A percentile compares a stretch with the other conserved stretches of the same genome.
Evolutionary conservation across 257 asterid genomes (phyloP).

Genomic region (Perilla frutescens): DNA sequence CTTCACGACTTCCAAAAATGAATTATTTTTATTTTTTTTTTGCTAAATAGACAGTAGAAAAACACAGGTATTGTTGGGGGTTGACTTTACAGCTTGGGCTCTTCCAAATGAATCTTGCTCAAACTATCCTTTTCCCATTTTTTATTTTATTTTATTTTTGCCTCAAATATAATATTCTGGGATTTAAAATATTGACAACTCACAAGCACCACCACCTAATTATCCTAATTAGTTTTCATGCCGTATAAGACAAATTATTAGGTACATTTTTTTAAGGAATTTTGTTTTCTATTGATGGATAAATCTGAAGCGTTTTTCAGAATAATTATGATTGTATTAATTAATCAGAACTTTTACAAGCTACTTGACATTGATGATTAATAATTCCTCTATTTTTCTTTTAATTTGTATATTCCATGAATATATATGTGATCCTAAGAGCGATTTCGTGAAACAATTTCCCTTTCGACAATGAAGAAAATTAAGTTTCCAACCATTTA

Average conservation of each 20-base stretch:
- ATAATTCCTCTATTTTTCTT: too few species aligned
- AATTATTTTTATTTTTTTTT: neutral
- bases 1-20: constrained; percentile 48
- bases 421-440: too few species aligned
- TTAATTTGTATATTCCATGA: too few species aligned
- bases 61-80: constrained; percentile 62
- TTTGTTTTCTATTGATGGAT: neutral
- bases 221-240: neutral
- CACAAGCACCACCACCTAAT: constrained; percentile 25
- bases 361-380: too few species aligned
- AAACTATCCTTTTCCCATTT: constrained; percentile 32
- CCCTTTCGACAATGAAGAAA: too few species aligned
- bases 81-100: constrained; percentile 78
- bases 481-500: too few species aligned
- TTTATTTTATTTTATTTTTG: neutral
- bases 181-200: constrained; percentile 15
- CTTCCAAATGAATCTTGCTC: constrained; percentile 52
- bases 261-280: neutral
- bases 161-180: neutral
- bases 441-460: too few species aligned
- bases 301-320: neutral
- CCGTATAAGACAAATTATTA: constrained; percentile 19
- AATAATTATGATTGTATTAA: neutral
- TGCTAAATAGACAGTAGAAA: constrained; percentile 36
- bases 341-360: too few species aligned